phyloP scores from a whole-genome alignment of 352 stramenopile species.

The Phytopythium vexans region DNA sequence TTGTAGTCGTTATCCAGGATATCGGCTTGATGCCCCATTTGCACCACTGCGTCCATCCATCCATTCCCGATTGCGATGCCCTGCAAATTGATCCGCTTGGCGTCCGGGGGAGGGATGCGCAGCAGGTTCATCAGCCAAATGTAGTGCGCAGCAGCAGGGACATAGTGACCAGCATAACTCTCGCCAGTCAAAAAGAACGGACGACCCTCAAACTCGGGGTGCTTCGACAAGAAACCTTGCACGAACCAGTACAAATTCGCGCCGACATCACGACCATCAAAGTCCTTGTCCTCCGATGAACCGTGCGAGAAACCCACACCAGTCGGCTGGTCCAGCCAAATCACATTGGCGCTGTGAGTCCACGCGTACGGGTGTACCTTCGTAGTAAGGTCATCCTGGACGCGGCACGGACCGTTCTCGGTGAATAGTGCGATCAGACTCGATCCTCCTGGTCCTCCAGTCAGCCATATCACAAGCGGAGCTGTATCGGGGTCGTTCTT shows the following conservation, averaged over 20 bases:
- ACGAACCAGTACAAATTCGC: slow-evolving; percentile 54
- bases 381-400: slow-evolving; percentile 31
- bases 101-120: no score
- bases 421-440: slow-evolving; percentile 39
- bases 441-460: slow-evolving; percentile 39
- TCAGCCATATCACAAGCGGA: slow-evolving; percentile 60
- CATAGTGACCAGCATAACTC: slow-evolving; percentile 58
- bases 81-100: slow-evolving; percentile 33
- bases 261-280: slow-evolving; percentile 32
- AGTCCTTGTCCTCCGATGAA: slow-evolving; percentile 20
- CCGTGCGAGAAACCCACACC: slow-evolving; percentile 33
- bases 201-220: slow-evolving; percentile 43
- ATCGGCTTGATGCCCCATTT: slow-evolving; percentile 41
- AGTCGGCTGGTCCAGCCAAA: slow-evolving; percentile 55
- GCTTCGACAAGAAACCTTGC: slow-evolving; percentile 39
- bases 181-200: slow-evolving; percentile 51
- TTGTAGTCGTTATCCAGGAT: slow-evolving; percentile 77
- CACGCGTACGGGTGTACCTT: slow-evolving; percentile 40
- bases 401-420: slow-evolving; percentile 54
- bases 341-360: slow-evolving; percentile 46
- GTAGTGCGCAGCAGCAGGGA: slow-evolving; percentile 41
- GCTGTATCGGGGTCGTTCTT: slow-evolving; percentile 23
- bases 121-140: no score
- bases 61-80: slow-evolving; percentile 64
- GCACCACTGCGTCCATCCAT: slow-evolving; percentile 30